A percentile compares a stretch with the other conserved stretches of the same genome.
Conservation (phyloP, 2,329 filamentous ascomycete genomes). For the Fusarium torreyae region DNA sequence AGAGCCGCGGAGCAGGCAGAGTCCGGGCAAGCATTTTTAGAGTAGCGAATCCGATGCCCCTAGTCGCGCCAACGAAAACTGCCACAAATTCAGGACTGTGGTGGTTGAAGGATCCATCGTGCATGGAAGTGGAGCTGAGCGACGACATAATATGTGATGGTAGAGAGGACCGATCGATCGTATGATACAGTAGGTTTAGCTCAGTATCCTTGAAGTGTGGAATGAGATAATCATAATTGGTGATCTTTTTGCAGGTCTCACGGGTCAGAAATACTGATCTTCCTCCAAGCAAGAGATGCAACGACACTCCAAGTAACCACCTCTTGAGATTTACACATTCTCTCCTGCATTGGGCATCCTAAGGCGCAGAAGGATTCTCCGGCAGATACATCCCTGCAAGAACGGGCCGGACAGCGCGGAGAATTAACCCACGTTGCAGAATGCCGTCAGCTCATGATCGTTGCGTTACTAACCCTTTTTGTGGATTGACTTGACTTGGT, state of each 20-base stretch:
- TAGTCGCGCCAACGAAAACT: constrained; percentile 2
- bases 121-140: not conserved
- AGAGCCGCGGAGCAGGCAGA: not conserved
- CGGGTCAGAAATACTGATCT: not conserved
- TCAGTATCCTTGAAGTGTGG: too few species aligned
- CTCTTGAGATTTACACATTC: too few species aligned
- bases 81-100: constrained; percentile 1
- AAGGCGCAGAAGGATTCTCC: constrained; percentile 4
- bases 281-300: not conserved
- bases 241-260: too few species aligned
- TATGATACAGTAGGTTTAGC: too few species aligned
- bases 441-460: not conserved
- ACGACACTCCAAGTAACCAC: too few species aligned
- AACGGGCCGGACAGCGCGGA: constrained; percentile 1
- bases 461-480: too few species aligned
- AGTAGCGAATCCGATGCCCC: constrained; percentile 3
- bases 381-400: not conserved
- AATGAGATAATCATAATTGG: too few species aligned
- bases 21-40: not conserved
- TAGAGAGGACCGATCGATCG: too few species aligned
- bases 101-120: not conserved
- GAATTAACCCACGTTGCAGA: not conserved
- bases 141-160: not conserved
- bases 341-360: too few species aligned
- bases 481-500: too few species aligned